Percentiles rank a stretch among this genome's conserved stretches.
Conservation (phyloP, 768 basidiomycete genomes). For the Cystofilobasidium ferigula region DNA sequence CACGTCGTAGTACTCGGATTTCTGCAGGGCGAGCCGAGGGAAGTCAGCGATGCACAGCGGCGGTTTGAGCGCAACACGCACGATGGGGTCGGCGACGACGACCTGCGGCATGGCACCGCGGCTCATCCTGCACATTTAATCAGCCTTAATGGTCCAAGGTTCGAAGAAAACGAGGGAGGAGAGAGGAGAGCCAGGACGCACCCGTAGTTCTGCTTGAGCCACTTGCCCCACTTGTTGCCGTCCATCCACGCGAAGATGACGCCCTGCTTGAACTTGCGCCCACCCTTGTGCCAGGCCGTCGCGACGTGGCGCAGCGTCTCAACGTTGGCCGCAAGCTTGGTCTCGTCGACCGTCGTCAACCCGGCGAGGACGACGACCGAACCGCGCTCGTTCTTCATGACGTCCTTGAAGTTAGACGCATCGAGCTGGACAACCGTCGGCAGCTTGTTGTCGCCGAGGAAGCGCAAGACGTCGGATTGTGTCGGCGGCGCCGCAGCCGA, state of each 20-base stretch:
- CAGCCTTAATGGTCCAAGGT: slow-evolving; percentile 28
- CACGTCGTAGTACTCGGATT: slow-evolving; percentile 61
- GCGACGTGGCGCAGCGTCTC: slow-evolving; percentile 48
- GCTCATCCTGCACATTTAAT: slow-evolving; percentile 31
- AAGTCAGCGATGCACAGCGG: background rate
- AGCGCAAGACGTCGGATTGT: slow-evolving; percentile 41
- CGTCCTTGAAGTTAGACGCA: slow-evolving; percentile 63
- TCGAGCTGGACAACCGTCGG: slow-evolving; percentile 64
- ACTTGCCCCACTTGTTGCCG: slow-evolving; percentile 64
- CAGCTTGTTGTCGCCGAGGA: slow-evolving; percentile 60
- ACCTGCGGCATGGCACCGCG: slow-evolving; percentile 40
- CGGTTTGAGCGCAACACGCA: slow-evolving; percentile 38
- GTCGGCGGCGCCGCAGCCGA: slow-evolving; percentile 28
- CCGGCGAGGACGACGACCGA: slow-evolving; percentile 67
- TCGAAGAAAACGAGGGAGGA: slow-evolving; percentile 36
- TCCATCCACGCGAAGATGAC: slow-evolving; percentile 90
- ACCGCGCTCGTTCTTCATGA: slow-evolving; percentile 68
- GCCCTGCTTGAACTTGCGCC: slow-evolving; percentile 35
- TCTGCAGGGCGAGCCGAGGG: slow-evolving; percentile 41
- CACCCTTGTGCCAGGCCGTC: slow-evolving; percentile 49
- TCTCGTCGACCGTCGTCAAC: slow-evolving; percentile 30
- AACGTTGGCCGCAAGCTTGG: slow-evolving; percentile 40
- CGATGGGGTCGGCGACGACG: slow-evolving; percentile 72
- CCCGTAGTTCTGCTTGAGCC: slow-evolving; percentile 88
- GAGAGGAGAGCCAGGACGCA: slow-evolving; percentile 24